phyloP scores from a whole-genome alignment of 768 basidiomycete genomes.

The Collybia nuda region DNA sequence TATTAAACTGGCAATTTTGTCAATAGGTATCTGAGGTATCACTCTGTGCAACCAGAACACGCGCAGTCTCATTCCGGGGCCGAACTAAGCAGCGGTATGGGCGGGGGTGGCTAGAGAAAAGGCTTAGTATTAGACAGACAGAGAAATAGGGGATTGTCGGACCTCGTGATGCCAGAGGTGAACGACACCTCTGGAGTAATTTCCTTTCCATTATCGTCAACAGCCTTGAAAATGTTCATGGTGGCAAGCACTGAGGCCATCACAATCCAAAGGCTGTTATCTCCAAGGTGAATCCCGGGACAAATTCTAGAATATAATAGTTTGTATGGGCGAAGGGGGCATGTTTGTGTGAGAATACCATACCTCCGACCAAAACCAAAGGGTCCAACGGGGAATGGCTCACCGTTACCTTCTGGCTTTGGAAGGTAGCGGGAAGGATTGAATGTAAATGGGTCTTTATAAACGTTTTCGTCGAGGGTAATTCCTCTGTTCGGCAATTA shows the following conservation, averaged over 20 bases:
- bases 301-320: conserved; percentile 45
- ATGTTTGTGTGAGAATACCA: conserved; percentile 1
- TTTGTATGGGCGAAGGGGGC: background rate
- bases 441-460: conserved; percentile 11
- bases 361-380: conserved; percentile 42
- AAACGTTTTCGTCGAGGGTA: conserved; percentile 11
- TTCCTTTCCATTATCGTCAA: conserved; percentile 42
- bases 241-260: conserved; percentile 58
- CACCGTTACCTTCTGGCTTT: conserved; percentile 9
- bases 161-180: conserved; percentile 66
- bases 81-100: conserved; percentile 9
- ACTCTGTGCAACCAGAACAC: background rate
- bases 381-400: conserved; percentile 9
- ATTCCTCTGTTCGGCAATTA: conserved; percentile 6
- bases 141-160: background rate
- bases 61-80: background rate
- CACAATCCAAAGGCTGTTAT: conserved; percentile 61
- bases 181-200: conserved; percentile 50
- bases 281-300: conserved; percentile 63
- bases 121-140: background rate
- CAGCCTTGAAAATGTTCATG: conserved; percentile 50
- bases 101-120: conserved; percentile 3
- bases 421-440: conserved; percentile 14
- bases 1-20: too few species aligned
- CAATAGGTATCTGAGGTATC: background rate